Evolutionary conservation across 768 basidiomycete genomes (phyloP), one percentile per base, ranked within the genome.

Genomic region (Coprinellus micaceus): DNA sequence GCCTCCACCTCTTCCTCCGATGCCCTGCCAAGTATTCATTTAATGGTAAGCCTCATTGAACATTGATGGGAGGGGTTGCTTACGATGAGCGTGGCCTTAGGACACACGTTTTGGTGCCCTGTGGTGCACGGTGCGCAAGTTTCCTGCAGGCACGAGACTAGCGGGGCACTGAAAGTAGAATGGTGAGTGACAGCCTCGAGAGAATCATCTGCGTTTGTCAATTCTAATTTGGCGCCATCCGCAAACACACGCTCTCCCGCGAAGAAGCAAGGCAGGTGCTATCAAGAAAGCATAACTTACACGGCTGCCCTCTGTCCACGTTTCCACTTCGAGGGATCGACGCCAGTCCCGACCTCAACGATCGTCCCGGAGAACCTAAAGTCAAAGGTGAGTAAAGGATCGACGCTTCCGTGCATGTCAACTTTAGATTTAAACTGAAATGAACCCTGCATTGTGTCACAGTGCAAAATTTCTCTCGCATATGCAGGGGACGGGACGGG

Each of bases 1-100:
- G 1, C 79, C 80, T 6, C 79, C 80, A 15, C 72, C 76, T 61
- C 64, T 66, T 4, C 72, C 74, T 21, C 69, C 64, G 19, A 74
- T 66, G 26, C 75, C 74, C 74, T 77, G 15, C 29, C n/a, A 49
- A 28, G n/a, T 46, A 6, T 21, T 19, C 17, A 37, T 12, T 4
- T 17, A 15, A n/a, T 26, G 37, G 22, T 19, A 53, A 40, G 33
- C 36, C 48, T 21, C 15, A 36, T 22, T 52, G 1, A 39, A 44
- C 45, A 30, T 40, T 37, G 21, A 39, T 3, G 22, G 22, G 25
- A 13, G 36, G 43, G 37, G 36, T 22, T 19, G 68, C 71, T n/a
- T 60, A 73, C 75, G 24, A 77, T 72, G 52, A 72, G 75, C 19
- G 63, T 71, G n/a, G 61, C 47, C 7, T 55, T 47, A 3, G 65